phyloP scores from a whole-genome alignment of 177 flowering plant species.

The Telopea speciosissima region DNA sequence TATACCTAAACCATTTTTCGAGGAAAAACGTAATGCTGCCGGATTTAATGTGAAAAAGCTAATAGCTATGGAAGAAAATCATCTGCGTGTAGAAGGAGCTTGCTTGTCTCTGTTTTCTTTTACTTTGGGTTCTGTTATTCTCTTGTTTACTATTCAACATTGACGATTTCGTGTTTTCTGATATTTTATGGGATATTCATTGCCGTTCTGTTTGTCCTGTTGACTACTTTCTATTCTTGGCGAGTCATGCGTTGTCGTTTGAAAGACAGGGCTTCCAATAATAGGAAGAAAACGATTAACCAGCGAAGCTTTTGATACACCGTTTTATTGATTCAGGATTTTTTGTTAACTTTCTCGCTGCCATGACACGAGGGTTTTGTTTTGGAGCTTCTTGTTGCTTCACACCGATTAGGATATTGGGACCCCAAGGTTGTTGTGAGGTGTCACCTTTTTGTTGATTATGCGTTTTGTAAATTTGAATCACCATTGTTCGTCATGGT shows the following conservation, averaged over 20 bases:
- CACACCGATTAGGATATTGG: neutral
- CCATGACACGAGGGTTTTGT: neutral
- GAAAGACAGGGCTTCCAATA: neutral
- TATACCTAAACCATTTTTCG: neutral
- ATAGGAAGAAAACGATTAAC: neutral
- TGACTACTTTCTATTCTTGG: neutral
- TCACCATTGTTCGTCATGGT: neutral
- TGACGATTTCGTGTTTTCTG: neutral
- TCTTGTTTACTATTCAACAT: neutral
- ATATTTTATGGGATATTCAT: neutral
- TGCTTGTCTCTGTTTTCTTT: neutral
- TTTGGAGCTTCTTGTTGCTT: neutral
- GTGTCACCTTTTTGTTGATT: neutral
- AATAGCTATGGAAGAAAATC: neutral
- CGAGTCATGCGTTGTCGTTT: neutral
- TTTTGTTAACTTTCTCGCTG: neutral
- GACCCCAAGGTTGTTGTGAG: neutral
- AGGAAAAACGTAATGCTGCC: neutral
- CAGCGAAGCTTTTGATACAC: neutral
- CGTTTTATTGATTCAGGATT: neutral
- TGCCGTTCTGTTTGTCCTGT: neutral
- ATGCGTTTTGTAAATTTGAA: neutral
- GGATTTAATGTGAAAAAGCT: neutral
- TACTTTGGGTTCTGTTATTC: slow-evolving; percentile 10
- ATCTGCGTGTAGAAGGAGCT: neutral